Percentiles rank a stretch among this genome's conserved stretches.
phyloP scores from a whole-genome alignment of 441 rosid genomes.

The Hura crepitans region DNA sequence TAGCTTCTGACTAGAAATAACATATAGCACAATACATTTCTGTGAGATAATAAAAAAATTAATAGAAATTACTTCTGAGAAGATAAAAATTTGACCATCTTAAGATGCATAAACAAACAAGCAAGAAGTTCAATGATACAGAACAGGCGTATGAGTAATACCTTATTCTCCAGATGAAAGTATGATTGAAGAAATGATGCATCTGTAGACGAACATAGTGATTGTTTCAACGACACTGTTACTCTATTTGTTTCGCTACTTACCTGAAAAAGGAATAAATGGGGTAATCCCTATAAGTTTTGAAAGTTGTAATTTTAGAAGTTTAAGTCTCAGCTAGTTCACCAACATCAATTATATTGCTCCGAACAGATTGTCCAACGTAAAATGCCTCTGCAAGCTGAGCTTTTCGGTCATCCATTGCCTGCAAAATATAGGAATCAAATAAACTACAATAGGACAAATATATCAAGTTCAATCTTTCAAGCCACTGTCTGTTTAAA shows the following conservation, averaged over 20 bases:
- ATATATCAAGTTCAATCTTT: background rate
- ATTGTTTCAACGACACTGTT: conserved; percentile 83
- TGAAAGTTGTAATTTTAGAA: conserved; percentile 20
- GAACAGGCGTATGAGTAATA: conserved; percentile 16
- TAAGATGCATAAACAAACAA: background rate
- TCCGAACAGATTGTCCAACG: conserved; percentile 93
- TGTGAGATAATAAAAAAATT: background rate
- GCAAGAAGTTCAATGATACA: background rate
- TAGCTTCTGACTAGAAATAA: background rate
- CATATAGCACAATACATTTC: background rate
- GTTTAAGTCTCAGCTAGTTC: conserved; percentile 26
- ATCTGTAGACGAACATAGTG: conserved; percentile 78
- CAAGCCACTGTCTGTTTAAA: too few relatives aligned
- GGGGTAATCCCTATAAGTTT: conserved; percentile 16
- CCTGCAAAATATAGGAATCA: conserved; percentile 37
- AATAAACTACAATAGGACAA: conserved; percentile 4
- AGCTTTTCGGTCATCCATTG: conserved; percentile 61
- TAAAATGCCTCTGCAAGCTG: conserved; percentile 68
- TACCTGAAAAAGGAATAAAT: conserved; percentile 48
- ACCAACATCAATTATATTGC: conserved; percentile 75
- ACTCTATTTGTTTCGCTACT: conserved; percentile 62
- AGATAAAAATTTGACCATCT: background rate
- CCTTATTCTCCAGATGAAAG: conserved; percentile 80
- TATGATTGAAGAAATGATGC: conserved; percentile 75
- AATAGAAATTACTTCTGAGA: background rate